A percentile compares a stretch with the other conserved stretches of the same genome.
These are phyloP conservation scores for Penicillium bovifimosum DNA, from an alignment of 495 filamentous ascomycete species.

Conservation along the genomic window DNA sequence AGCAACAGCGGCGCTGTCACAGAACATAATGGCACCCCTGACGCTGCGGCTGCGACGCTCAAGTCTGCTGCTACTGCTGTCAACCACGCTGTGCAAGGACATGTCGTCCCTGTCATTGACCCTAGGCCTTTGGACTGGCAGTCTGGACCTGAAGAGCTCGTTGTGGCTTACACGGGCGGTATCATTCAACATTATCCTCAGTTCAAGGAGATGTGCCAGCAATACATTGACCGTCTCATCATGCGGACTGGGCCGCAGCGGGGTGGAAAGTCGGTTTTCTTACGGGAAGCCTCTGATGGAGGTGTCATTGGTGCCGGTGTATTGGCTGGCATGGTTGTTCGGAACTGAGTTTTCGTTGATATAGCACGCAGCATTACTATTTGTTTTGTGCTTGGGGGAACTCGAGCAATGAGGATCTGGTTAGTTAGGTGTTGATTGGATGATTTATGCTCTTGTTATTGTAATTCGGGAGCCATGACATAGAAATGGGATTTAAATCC, in stretches of 20 bases:
- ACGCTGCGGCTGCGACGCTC: slow-evolving; percentile 6
- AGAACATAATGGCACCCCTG: slow-evolving; percentile 6
- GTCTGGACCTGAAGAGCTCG: slow-evolving; percentile 54
- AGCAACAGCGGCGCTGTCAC: slow-evolving; percentile 16
- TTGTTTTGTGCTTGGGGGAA: slow-evolving; percentile 4
- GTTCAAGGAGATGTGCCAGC: slow-evolving; percentile 64
- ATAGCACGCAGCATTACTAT: not conserved
- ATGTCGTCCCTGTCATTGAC: slow-evolving; percentile 43
- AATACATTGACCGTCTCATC: slow-evolving; percentile 60
- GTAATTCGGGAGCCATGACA: slow-evolving; percentile 1
- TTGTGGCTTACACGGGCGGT: slow-evolving; percentile 73
- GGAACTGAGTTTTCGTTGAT: slow-evolving; percentile 16
- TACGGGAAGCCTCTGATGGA: slow-evolving; percentile 68
- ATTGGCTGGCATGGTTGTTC: slow-evolving; percentile 54
- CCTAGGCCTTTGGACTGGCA: slow-evolving; percentile 39
- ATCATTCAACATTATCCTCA: slow-evolving; percentile 72
- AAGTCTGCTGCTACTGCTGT: not conserved
- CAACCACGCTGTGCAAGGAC: slow-evolving; percentile 23
- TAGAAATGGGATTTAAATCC: slow-evolving; percentile 15
- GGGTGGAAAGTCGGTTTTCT: slow-evolving; percentile 53
- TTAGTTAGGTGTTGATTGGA: slow-evolving; percentile 1
- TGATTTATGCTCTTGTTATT: not conserved
- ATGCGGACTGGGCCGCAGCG: slow-evolving; percentile 49
- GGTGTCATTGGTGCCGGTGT: slow-evolving; percentile 74
- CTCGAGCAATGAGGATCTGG: slow-evolving; percentile 8